These are phyloP conservation scores for Cladosporium sp. DNA, from an alignment of 2,329 filamentous ascomycete species.

Conservation along the genomic window DNA sequence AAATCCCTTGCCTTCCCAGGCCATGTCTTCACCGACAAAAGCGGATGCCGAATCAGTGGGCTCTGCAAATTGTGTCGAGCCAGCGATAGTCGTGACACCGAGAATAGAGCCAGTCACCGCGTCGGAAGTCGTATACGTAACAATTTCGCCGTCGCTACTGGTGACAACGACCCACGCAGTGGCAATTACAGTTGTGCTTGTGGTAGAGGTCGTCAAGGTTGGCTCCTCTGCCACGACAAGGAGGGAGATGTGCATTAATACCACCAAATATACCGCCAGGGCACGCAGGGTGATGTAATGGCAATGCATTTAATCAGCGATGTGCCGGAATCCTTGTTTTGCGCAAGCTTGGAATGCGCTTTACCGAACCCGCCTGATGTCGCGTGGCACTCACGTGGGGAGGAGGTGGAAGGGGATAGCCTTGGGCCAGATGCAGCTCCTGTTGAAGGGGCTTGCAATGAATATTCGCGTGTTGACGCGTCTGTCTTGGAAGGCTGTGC, in stretches of 20 bases:
- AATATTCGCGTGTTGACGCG: neutral
- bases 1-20: constrained; percentile 24
- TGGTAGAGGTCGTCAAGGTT: constrained; percentile 27
- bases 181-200: constrained; percentile 26
- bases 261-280: constrained; percentile 22
- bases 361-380: neutral
- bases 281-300: constrained; percentile 21
- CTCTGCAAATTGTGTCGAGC: neutral
- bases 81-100: constrained; percentile 4
- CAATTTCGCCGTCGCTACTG: constrained; percentile 21
- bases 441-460: neutral
- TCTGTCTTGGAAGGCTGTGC: neutral
- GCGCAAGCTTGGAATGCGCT: constrained; percentile 11
- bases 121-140: constrained; percentile 20
- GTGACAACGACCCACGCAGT: constrained; percentile 22
- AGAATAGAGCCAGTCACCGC: constrained; percentile 11
- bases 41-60: constrained; percentile 13
- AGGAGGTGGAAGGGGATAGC: neutral
- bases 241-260: constrained; percentile 19
- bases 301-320: constrained; percentile 20
- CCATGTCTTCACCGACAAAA: constrained; percentile 10
- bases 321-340: constrained; percentile 14
- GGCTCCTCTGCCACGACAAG: constrained; percentile 20
- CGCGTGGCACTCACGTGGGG: constrained; percentile 12
- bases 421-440: neutral